Conservation (phyloP, 768 basidiomycete genomes). For the Suillus plorans region DNA sequence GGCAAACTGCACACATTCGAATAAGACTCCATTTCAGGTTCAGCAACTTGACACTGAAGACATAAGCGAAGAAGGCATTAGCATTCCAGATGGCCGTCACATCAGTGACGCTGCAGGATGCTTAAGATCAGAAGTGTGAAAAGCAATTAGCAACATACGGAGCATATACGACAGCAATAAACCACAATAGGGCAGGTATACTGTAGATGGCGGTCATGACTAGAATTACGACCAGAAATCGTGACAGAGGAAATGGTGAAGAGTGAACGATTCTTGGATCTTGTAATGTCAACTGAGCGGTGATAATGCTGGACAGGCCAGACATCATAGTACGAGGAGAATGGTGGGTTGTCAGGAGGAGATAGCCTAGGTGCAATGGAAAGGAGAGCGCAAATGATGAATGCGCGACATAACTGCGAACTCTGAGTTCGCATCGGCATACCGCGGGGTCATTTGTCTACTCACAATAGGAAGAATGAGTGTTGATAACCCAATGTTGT, state of each 20-base stretch:
- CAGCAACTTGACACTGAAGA: constrained; percentile 76
- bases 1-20: constrained; percentile 66
- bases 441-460: neutral
- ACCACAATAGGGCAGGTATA: constrained; percentile 73
- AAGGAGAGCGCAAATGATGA: constrained; percentile 76
- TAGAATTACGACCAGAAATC: constrained; percentile 34
- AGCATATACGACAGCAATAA: constrained; percentile 63
- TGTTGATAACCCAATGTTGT: constrained; percentile 75
- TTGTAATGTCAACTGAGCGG: constrained; percentile 21
- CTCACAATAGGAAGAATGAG: constrained; percentile 87
- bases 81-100: constrained; percentile 89
- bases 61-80: constrained; percentile 88
- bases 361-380: constrained; percentile 75
- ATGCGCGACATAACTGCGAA: constrained; percentile 80
- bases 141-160: constrained; percentile 51
- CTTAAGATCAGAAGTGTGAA: constrained; percentile 9
- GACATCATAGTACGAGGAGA: constrained; percentile 49
- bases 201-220: constrained; percentile 47
- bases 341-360: constrained; percentile 49
- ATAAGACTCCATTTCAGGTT: constrained; percentile 60
- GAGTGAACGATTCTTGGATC: constrained; percentile 11
- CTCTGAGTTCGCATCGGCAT: constrained; percentile 7
- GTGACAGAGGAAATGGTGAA: constrained; percentile 28
- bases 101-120: constrained; percentile 63
- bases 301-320: constrained; percentile 52